phyloP scores from a whole-genome alignment of 2,329 filamentous ascomycete species.

The Ophiobolus disseminans region DNA sequence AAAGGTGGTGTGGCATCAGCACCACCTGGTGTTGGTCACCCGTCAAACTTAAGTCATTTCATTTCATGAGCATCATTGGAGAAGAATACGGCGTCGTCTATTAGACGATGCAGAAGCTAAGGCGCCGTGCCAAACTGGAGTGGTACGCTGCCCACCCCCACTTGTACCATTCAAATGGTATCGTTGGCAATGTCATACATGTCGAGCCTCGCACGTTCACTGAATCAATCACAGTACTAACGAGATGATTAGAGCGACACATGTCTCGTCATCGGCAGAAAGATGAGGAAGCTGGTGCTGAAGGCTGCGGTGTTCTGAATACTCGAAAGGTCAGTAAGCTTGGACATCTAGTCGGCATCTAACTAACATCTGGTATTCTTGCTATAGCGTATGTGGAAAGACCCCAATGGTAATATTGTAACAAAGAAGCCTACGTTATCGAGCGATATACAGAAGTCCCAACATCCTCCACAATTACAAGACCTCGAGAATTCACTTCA shows the following conservation, averaged over 20 bases:
- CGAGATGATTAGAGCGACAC: constrained; percentile 59
- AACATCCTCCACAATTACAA: constrained; percentile 8
- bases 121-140: neutral
- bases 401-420: constrained; percentile 61
- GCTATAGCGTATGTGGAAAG: constrained; percentile 62
- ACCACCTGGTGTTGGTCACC: neutral
- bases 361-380: neutral
- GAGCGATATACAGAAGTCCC: constrained; percentile 12
- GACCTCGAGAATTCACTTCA: constrained; percentile 19
- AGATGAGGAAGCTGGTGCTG: constrained; percentile 63
- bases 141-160: constrained; percentile 5
- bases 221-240: constrained; percentile 24
- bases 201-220: constrained; percentile 6
- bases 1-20: constrained; percentile 21
- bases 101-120: neutral
- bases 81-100: too few species aligned
- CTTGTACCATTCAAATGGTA: too few species aligned
- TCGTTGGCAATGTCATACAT: neutral
- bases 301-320: constrained; percentile 59
- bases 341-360: neutral
- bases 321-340: constrained; percentile 48
- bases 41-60: too few species aligned
- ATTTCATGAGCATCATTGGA: too few species aligned
- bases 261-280: constrained; percentile 62
- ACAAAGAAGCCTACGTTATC: constrained; percentile 48